Percentiles rank a stretch among this genome's conserved stretches.
phyloP scores from a whole-genome alignment of 768 basidiomycete species.

The Chalciporus sphaerocephalus region DNA sequence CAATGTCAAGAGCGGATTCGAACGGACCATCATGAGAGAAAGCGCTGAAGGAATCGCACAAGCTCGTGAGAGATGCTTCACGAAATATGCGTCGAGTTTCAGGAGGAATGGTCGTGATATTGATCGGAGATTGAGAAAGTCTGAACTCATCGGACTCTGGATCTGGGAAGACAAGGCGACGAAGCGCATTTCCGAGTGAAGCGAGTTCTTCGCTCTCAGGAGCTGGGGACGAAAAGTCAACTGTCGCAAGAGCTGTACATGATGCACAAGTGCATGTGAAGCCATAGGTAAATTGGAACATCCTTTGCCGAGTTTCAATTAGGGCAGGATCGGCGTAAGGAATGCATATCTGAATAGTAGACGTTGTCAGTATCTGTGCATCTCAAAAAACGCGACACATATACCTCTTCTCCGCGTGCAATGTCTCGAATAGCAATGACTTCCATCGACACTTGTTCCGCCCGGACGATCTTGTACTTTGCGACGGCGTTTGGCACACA shows the following conservation, averaged over 20 bases:
- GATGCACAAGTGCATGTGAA: slow-evolving; percentile 62
- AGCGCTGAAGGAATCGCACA: slow-evolving; percentile 63
- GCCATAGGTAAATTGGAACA: slow-evolving; percentile 59
- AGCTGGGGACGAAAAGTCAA: slow-evolving; percentile 40
- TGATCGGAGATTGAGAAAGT: slow-evolving; percentile 28
- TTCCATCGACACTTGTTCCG: slow-evolving; percentile 50
- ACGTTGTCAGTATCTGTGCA: not conserved
- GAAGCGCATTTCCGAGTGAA: slow-evolving; percentile 31
- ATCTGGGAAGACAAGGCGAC: slow-evolving; percentile 37
- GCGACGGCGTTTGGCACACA: slow-evolving; percentile 70
- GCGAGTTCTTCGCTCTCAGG: slow-evolving; percentile 17
- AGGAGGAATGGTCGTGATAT: slow-evolving; percentile 34
- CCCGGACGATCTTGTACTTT: slow-evolving; percentile 47
- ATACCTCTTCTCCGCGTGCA: slow-evolving; percentile 59
- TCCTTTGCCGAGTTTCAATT: slow-evolving; percentile 52
- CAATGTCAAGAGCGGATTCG: slow-evolving; percentile 47
- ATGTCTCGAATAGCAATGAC: slow-evolving; percentile 62
- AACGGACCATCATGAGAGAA: slow-evolving; percentile 66
- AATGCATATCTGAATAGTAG: slow-evolving; percentile 56
- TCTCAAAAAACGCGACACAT: not conserved
- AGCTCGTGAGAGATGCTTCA: slow-evolving; percentile 51
- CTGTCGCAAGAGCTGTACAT: slow-evolving; percentile 42
- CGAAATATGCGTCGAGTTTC: slow-evolving; percentile 44
- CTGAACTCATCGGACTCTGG: slow-evolving; percentile 13
- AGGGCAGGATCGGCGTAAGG: slow-evolving; percentile 80